These are phyloP conservation scores for Coemansia sp. DNA, from an alignment of 192 early-diverging fungal species.

Conservation along the genomic window DNA sequence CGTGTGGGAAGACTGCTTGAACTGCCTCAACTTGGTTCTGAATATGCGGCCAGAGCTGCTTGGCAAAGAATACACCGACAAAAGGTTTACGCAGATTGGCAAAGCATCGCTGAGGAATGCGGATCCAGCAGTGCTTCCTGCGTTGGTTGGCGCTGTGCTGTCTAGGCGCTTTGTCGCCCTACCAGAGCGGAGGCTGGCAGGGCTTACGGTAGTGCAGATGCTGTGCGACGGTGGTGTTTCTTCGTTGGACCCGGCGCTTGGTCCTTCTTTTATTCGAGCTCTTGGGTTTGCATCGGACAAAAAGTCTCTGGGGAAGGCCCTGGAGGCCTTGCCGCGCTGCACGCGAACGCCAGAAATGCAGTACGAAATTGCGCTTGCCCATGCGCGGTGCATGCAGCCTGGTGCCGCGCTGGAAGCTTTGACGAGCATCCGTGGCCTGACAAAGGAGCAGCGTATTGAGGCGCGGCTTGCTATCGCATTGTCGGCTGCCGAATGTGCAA, in stretches of 20 bases:
- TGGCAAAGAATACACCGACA: slow-evolving; percentile 4
- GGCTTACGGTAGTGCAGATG: slow-evolving; percentile 38
- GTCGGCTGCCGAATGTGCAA: slow-evolving; percentile 21
- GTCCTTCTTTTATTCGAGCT: slow-evolving; percentile 13
- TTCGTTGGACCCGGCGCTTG: background rate
- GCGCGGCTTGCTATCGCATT: slow-evolving; percentile 14
- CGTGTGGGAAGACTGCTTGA: slow-evolving; percentile 29
- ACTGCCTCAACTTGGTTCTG: slow-evolving; percentile 24
- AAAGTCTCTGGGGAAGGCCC: background rate
- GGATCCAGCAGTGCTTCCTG: background rate
- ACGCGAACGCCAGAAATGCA: background rate
- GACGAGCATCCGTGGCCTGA: background rate
- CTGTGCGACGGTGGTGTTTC: slow-evolving; percentile 20
- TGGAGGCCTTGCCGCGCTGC: background rate
- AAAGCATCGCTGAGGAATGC: background rate
- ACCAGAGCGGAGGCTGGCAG: slow-evolving; percentile 33
- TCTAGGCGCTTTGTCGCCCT: slow-evolving; percentile 15
- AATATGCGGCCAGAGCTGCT: slow-evolving; percentile 11
- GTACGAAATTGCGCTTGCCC: slow-evolving; percentile 25
- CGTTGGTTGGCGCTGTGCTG: slow-evolving; percentile 14
- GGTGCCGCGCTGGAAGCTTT: background rate
- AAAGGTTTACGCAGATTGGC: slow-evolving; percentile 10
- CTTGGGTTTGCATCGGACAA: slow-evolving; percentile 29
- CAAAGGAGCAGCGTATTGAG: slow-evolving; percentile 16
- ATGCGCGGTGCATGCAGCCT: slow-evolving; percentile 33